Percentiles rank a stretch among this genome's conserved stretches.
phyloP scores from a whole-genome alignment of 192 early-diverging fungal genomes.

The Bifiguratus adelaidae region DNA sequence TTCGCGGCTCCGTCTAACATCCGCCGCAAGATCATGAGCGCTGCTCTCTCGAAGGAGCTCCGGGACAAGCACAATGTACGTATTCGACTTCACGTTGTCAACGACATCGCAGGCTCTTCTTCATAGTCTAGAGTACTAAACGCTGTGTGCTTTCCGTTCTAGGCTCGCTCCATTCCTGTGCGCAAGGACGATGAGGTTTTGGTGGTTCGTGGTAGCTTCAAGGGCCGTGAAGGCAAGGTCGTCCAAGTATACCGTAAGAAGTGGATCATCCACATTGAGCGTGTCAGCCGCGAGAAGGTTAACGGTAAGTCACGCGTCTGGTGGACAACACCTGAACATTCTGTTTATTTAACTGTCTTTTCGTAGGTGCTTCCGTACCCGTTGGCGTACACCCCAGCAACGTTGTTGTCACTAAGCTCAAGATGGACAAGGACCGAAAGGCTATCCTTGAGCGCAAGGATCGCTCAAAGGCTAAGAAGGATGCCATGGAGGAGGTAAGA shows the following conservation, averaged over 20 bases:
- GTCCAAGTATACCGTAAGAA: conserved; percentile 95
- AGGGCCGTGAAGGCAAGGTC: conserved; percentile 97
- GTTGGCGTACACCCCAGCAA: conserved; percentile 98
- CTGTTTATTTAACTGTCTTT: neutral
- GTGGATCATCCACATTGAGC: conserved; percentile 99
- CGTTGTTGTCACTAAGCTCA: conserved; percentile 90
- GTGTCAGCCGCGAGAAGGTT: conserved; percentile 92
- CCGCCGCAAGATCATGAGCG: conserved; percentile 94
- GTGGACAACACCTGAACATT: too few species aligned
- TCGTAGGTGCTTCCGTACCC: conserved; percentile 52
- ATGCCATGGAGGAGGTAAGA: conserved; percentile 23
- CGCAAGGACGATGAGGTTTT: conserved; percentile 97
- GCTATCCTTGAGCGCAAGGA: conserved; percentile 85
- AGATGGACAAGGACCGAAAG: conserved; percentile 96
- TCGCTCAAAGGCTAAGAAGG: conserved; percentile 16
- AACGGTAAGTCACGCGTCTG: conserved; percentile 76
- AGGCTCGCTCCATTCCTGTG: conserved; percentile 91
- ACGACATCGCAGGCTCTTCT: neutral
- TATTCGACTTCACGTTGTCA: conserved; percentile 1
- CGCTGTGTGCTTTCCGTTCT: conserved; percentile 4
- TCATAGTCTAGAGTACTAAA: neutral
- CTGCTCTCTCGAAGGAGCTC: conserved; percentile 96
- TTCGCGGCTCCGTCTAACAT: conserved; percentile 92
- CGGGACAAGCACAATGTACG: conserved; percentile 89
- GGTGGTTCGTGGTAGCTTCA: conserved; percentile 90